Percentiles rank a stretch among this genome's conserved stretches.
Conservation (phyloP, 192 early-diverging fungal species). For the Coemansia biformis region DNA sequence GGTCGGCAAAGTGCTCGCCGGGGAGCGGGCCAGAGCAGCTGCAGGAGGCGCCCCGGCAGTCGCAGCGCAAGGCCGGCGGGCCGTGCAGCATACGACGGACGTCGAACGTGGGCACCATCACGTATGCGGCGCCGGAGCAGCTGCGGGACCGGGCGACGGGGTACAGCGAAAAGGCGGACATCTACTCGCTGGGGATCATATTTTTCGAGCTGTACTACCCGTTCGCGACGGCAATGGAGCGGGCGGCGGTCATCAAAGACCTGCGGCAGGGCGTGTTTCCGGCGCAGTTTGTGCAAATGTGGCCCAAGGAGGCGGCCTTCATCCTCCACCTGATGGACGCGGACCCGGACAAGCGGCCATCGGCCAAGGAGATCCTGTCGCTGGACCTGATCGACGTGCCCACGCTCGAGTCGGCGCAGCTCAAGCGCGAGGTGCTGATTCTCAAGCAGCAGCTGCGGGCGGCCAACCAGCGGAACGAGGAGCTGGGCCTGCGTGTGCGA, state of each 20-base stretch:
- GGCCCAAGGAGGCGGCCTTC: conserved; percentile 63
- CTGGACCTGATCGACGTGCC: conserved; percentile 62
- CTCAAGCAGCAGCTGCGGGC: conserved; percentile 39
- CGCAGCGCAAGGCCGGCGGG: not conserved
- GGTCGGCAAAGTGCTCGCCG: conserved; percentile 14
- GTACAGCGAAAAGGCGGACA: conserved; percentile 80
- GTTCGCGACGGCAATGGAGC: conserved; percentile 87
- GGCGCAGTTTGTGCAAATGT: conserved; percentile 51
- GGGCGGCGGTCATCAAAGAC: conserved; percentile 62
- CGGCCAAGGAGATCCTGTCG: conserved; percentile 62
- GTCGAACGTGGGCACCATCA: conserved; percentile 83
- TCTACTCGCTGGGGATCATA: conserved; percentile 94
- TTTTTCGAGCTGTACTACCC: conserved; percentile 93
- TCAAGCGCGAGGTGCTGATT: conserved; percentile 30
- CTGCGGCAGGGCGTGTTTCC: conserved; percentile 76
- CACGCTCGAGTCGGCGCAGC: conserved; percentile 42
- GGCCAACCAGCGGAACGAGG: conserved; percentile 45
- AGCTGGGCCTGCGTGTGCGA: conserved; percentile 33
- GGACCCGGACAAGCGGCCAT: conserved; percentile 66
- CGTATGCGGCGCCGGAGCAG: conserved; percentile 77
- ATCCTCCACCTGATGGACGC: conserved; percentile 78
- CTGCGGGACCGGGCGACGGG: conserved; percentile 17
- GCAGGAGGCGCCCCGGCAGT: not conserved
- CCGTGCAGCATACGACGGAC: conserved; percentile 62
- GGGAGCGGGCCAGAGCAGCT: conserved; percentile 59